Conservation (phyloP, 2,329 filamentous ascomycete species). For the Paraphaeosphaeria sporulosa region DNA sequence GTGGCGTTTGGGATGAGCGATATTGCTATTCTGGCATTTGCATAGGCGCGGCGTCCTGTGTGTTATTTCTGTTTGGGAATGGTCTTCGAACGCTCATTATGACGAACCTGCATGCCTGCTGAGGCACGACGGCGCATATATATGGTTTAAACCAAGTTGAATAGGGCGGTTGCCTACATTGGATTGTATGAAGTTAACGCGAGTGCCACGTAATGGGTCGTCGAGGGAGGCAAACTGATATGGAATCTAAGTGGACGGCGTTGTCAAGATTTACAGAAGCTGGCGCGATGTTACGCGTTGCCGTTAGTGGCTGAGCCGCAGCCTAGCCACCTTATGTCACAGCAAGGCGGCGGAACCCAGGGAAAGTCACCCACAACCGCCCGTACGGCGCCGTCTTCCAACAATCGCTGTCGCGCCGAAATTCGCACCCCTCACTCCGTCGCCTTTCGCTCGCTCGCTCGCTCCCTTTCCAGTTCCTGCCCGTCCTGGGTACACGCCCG, state of each 20-base stretch:
- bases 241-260: neutral
- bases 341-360: slow-evolving; percentile 5
- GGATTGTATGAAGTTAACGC: neutral
- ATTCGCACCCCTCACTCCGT: neutral
- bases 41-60: slow-evolving; percentile 41
- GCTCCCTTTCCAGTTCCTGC: neutral
- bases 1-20: slow-evolving; percentile 36
- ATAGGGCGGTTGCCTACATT: slow-evolving; percentile 12
- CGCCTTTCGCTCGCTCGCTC: neutral
- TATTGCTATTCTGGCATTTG: slow-evolving; percentile 37
- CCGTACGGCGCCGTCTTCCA: neutral
- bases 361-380: slow-evolving; percentile 8
- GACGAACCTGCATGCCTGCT: slow-evolving; percentile 25
- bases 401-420: slow-evolving; percentile 4
- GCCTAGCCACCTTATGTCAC: slow-evolving; percentile 8
- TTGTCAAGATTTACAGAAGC: neutral
- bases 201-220: slow-evolving; percentile 12
- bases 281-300: neutral
- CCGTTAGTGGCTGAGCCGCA: slow-evolving; percentile 6
- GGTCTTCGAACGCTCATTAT: slow-evolving; percentile 35
- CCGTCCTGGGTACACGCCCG: neutral
- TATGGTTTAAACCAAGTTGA: neutral
- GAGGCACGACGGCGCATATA: slow-evolving; percentile 17
- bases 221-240: neutral
- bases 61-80: slow-evolving; percentile 21